phyloP scores from a whole-genome alignment of 1,284 basidiomycete species.

The Ustilago curta region DNA sequence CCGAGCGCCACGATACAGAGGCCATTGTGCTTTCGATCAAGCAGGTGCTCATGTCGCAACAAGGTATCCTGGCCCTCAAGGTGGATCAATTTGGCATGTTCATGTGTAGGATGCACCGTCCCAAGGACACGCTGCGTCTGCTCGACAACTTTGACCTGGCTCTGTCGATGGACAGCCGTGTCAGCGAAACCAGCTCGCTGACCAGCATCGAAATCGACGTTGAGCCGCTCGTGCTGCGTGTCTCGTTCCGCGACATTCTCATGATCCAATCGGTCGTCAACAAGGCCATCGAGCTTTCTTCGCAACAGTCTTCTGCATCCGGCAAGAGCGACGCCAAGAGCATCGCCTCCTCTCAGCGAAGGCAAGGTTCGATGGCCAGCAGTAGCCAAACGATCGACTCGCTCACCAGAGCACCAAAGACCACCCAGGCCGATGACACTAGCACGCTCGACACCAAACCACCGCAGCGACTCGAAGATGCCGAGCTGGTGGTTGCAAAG shows the following conservation, averaged over 20 bases:
- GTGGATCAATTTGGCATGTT: slow-evolving; percentile 92
- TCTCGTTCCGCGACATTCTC: slow-evolving; percentile 91
- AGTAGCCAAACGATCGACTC: slow-evolving; percentile 44
- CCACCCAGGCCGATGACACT: slow-evolving; percentile 13
- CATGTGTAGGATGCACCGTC: slow-evolving; percentile 84
- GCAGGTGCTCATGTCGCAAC: slow-evolving; percentile 90
- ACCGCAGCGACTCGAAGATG: slow-evolving; percentile 42
- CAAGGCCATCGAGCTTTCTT: slow-evolving; percentile 82
- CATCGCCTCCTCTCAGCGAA: slow-evolving; percentile 40
- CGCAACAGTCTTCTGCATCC: slow-evolving; percentile 37
- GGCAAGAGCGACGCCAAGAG: slow-evolving; percentile 38
- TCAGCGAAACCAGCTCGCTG: slow-evolving; percentile 79
- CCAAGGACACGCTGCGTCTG: slow-evolving; percentile 86
- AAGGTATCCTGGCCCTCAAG: slow-evolving; percentile 86
- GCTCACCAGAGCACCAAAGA: slow-evolving; percentile 16
- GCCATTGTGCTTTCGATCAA: slow-evolving; percentile 87
- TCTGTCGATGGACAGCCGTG: slow-evolving; percentile 84
- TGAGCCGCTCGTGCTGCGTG: slow-evolving; percentile 85
- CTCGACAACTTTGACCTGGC: slow-evolving; percentile 93
- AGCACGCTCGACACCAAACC: slow-evolving; percentile 15
- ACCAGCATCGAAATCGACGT: slow-evolving; percentile 86
- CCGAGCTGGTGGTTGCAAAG: slow-evolving; percentile 65
- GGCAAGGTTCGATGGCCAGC: slow-evolving; percentile 44
- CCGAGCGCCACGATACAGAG: slow-evolving; percentile 82
- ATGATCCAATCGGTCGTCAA: slow-evolving; percentile 90